Conservation (phyloP, 2,329 filamentous ascomycete genomes). For the Beauveria pseudobassiana region DNA sequence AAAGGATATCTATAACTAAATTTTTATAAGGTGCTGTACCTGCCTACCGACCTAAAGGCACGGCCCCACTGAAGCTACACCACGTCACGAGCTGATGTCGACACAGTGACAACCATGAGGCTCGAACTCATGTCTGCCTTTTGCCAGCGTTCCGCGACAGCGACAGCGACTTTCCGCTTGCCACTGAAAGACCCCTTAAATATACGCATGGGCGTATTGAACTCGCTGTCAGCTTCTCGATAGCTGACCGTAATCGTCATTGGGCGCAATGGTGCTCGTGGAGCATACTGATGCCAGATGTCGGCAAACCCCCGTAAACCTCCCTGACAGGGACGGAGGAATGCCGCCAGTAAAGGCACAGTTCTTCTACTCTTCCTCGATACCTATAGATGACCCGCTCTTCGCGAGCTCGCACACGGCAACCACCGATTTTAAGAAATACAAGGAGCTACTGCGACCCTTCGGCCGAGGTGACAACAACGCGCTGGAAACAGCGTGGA, state of each 20-base stretch:
- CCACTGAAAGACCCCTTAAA: not conserved
- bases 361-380: conserved; percentile 78
- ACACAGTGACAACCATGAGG: not conserved
- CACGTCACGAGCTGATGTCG: not conserved
- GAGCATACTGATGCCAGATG: conserved; percentile 55
- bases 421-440: conserved; percentile 41
- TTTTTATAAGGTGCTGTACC: no score
- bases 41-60: not conserved
- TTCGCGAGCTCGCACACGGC: conserved; percentile 51
- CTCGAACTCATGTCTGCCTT: not conserved
- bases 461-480: conserved; percentile 76
- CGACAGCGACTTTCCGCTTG: not conserved
- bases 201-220: not conserved
- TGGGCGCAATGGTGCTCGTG: conserved; percentile 3
- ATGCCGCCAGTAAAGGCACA: conserved; percentile 59
- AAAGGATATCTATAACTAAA: no score
- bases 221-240: not conserved
- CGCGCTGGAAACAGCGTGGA: conserved; percentile 72
- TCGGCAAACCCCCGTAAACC: conserved; percentile 41
- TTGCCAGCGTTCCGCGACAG: not conserved
- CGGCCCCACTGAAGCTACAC: not conserved
- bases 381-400: conserved; percentile 85
- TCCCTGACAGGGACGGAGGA: conserved; percentile 32
- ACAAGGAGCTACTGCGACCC: conserved; percentile 60
- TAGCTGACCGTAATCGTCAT: conserved; percentile 3